These are phyloP conservation scores for Hypholoma fasciculare DNA, from an alignment of 768 basidiomycete species.

Conservation along the genomic window DNA sequence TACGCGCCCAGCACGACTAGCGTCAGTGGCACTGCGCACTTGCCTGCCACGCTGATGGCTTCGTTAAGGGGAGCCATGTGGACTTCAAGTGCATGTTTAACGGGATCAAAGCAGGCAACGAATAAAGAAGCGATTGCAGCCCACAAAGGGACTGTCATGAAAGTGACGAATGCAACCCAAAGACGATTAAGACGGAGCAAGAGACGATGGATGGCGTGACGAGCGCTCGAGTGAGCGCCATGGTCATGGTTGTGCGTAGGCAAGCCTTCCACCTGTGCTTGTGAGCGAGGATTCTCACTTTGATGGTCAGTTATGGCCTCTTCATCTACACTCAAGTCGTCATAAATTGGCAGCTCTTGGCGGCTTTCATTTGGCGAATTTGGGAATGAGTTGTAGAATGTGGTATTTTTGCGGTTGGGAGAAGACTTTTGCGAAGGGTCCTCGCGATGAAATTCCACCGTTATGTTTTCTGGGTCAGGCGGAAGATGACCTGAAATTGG, in stretches of 20 bases:
- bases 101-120: constrained; percentile 73
- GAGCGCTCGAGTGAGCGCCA: constrained; percentile 3
- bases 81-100: constrained; percentile 70
- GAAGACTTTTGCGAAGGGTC: not conserved
- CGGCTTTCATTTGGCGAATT: constrained; percentile 51
- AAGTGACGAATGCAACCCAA: constrained; percentile 52
- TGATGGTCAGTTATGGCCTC: constrained; percentile 20
- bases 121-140: constrained; percentile 73
- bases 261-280: not conserved
- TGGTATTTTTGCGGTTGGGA: constrained; percentile 28
- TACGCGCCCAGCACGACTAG: constrained; percentile 92
- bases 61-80: constrained; percentile 68
- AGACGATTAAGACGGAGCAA: constrained; percentile 19
- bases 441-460: not conserved
- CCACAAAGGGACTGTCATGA: constrained; percentile 91
- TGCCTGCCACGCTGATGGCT: constrained; percentile 66
- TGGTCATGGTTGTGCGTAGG: constrained; percentile 1
- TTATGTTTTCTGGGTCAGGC: not conserved
- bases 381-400: constrained; percentile 68
- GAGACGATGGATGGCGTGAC: constrained; percentile 7
- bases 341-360: constrained; percentile 29
- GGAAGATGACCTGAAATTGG: not conserved
- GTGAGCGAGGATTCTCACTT: not conserved
- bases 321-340: constrained; percentile 24
- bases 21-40: constrained; percentile 85